Evolutionary conservation across 768 basidiomycete species (phyloP).

Genomic region (Crassisporium funariophilum): DNA sequence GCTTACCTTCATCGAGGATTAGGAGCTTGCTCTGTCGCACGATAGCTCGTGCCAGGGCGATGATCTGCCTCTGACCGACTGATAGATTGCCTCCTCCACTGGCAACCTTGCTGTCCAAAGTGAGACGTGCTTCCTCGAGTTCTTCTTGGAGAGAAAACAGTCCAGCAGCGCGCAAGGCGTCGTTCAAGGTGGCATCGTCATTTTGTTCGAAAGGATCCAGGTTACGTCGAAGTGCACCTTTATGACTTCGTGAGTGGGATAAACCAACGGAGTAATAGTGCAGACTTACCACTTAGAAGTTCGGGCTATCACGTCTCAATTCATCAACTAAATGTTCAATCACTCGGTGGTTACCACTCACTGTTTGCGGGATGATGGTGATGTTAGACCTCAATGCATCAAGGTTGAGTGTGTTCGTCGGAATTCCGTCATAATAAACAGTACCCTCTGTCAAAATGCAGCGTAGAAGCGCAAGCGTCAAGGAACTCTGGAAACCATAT

Average conservation of each 20-base stretch:
- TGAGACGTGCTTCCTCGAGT: slow-evolving; percentile 51
- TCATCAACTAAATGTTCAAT: too few species aligned
- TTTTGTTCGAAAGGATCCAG: slow-evolving; percentile 67
- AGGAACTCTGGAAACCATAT: slow-evolving; percentile 43
- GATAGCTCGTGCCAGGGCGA: slow-evolving; percentile 66
- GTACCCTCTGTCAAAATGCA: slow-evolving; percentile 57
- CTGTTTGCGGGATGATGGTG: slow-evolving; percentile 59
- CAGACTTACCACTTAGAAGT: slow-evolving; percentile 48
- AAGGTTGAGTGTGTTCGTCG: slow-evolving; percentile 51
- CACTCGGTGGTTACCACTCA: slow-evolving; percentile 27
- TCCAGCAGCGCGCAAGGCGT: slow-evolving; percentile 42
- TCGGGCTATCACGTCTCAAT: slow-evolving; percentile 31
- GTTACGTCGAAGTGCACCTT: slow-evolving; percentile 62
- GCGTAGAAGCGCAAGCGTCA: slow-evolving; percentile 57
- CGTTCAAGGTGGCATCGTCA: slow-evolving; percentile 48
- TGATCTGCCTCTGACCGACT: slow-evolving; percentile 74
- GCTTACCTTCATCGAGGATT: slow-evolving; percentile 61
- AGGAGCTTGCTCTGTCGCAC: slow-evolving; percentile 60
- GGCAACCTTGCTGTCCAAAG: slow-evolving; percentile 46
- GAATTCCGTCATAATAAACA: slow-evolving; percentile 57
- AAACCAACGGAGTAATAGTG: neutral
- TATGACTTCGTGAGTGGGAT: slow-evolving; percentile 28
- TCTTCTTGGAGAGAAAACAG: slow-evolving; percentile 40
- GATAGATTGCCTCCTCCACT: slow-evolving; percentile 73
- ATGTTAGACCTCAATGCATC: slow-evolving; percentile 57